Evolutionary conservation across 345 rosid species (phyloP), one percentile per base, ranked within the genome.

Genomic region (Theobroma cacao): DNA sequence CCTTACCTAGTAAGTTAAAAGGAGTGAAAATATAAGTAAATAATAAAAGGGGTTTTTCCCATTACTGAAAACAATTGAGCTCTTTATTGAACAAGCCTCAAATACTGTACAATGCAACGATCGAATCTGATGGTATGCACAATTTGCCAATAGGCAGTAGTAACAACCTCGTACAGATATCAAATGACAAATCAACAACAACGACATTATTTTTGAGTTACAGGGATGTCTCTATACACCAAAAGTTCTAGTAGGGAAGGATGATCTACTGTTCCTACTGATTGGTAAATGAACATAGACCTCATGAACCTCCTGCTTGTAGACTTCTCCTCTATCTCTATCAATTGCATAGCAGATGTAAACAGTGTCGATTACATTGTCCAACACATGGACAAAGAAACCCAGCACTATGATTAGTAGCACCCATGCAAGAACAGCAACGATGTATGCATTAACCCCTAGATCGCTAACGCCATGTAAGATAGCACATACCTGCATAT

Each of bases 341-440:
- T 96, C 98, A 17, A 96, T 74, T 4, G 97, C 98, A 45, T 90
- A 96, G 79, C 98, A 93, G 18, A 96, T 76, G 26, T 96, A 95
- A 47, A 95, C 81, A 1, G 93, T 91, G 82, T 95, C 97, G 1
- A 95, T 91, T 84, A 91, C 96, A 77, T 94, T 85, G 80, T 94
- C 98, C 59, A 96, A 78, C n/a, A 94, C 91, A 72, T 90, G 95
- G 61, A 90, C 86, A 47, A 96, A 92, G 90, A 86, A 92, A 34
- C 88, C 88, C 81, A 94, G 76, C 14, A 89, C 83, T 67, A 90
- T 50, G 0, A 89, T 79, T 75, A 93, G 87, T 48, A 94, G 45
- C 36, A 75, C 70, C 94, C 96, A 94, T 33, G 97, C 92, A 30
- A 92, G 76, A 28, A 76, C 81, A 5, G 95, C 92, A 24, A 96